Percentiles rank a stretch among this genome's conserved stretches.
Evolutionary conservation across 768 basidiomycete species (phyloP).

Genomic region (Tulasnella sp.): DNA sequence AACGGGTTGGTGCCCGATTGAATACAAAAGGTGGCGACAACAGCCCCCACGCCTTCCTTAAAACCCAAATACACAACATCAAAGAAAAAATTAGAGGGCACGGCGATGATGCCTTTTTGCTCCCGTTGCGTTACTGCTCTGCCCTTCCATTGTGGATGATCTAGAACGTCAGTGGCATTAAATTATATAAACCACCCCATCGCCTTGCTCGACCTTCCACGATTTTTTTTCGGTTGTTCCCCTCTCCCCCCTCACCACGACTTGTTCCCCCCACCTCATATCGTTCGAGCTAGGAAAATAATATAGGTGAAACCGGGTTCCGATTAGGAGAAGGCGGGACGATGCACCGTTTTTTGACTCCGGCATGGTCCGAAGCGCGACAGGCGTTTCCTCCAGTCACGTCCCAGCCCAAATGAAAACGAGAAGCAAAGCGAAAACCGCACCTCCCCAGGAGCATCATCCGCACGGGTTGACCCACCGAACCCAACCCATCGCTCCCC

Average conservation of each 20-base stretch:
- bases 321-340: background rate
- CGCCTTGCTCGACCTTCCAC: background rate
- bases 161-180: background rate
- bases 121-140: conserved; percentile 7
- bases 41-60: background rate
- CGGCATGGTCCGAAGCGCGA: background rate
- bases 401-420: conserved; percentile 16
- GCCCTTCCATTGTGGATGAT: background rate
- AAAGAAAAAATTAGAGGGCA: background rate
- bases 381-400: background rate
- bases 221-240: background rate
- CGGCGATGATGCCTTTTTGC: conserved; percentile 9
- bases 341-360: background rate
- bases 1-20: conserved; percentile 1
- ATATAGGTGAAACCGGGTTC: background rate
- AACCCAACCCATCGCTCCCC: background rate
- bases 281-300: background rate
- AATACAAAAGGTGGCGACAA: conserved; percentile 18
- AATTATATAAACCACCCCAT: background rate
- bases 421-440: background rate
- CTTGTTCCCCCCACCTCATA: background rate
- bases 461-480: background rate
- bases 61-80: background rate
- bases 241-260: background rate
- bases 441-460: conserved; percentile 2